These are phyloP conservation scores for Lactarius vividus DNA, from an alignment of 768 basidiomycete genomes.

Conservation along the genomic window DNA sequence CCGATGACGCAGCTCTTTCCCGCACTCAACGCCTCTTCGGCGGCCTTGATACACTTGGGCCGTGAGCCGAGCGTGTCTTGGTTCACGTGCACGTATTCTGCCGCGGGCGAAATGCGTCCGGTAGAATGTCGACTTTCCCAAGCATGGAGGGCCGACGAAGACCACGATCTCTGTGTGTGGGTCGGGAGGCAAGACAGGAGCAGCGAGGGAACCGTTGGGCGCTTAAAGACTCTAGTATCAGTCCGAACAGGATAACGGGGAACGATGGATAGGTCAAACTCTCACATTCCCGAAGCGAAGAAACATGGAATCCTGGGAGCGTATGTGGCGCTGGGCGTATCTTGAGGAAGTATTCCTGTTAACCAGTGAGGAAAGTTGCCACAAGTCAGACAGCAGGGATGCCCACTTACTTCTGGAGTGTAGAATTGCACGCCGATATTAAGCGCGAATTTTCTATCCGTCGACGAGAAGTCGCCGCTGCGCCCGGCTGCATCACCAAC, in stretches of 20 bases:
- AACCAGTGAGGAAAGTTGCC: background rate
- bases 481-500: constrained; percentile 92
- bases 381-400: background rate
- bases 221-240: constrained; percentile 47
- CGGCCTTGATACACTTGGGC: constrained; percentile 67
- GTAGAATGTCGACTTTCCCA: constrained; percentile 85
- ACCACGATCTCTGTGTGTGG: constrained; percentile 48
- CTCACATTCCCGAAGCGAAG: constrained; percentile 37
- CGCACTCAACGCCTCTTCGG: constrained; percentile 49
- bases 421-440: constrained; percentile 72
- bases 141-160: constrained; percentile 59
- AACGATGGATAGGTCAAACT: background rate
- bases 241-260: background rate
- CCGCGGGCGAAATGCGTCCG: constrained; percentile 59
- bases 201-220: constrained; percentile 48
- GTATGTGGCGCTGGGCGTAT: constrained; percentile 41
- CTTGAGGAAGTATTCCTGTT: constrained; percentile 77
- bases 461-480: constrained; percentile 69
- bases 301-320: constrained; percentile 71
- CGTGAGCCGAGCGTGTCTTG: constrained; percentile 80
- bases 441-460: constrained; percentile 82
- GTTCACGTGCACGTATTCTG: constrained; percentile 79
- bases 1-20: constrained; percentile 77
- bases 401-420: constrained; percentile 74
- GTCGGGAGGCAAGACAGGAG: background rate